Base-by-base conservation (phyloP, 441 rosid genomes). In the Erysimum pusillum region DNA sequence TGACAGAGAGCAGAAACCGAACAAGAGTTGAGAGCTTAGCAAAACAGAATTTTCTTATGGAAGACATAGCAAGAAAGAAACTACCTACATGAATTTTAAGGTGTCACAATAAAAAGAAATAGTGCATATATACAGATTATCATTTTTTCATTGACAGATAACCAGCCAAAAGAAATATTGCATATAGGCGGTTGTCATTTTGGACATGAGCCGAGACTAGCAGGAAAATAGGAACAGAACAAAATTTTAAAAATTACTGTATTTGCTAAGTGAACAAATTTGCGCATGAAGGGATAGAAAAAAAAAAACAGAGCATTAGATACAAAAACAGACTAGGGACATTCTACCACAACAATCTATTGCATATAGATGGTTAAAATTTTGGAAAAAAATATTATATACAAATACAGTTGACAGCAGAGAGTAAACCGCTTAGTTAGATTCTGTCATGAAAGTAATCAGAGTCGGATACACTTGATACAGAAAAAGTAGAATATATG, bases 21-120 rank as follows among this genome's bases (percentile, higher is more conserved):
- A 71, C 20, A 75, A 52, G 17, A 76, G 57, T 41, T 9, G 56
- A 51, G 22, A 69, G 28, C 57, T 32, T 52, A 53, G 64, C 42
- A 49, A 36, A 67, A 17, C 31, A 58, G 53, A 66, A 67, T 38
- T 67, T 28, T 9, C 61, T 17, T 60, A 52, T 5, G 28, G 52
- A 67, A 15, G 39, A 18, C 48, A 20, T 20, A 51, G 31, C 46
- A 41, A 45, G 66, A 35, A 22, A 67, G 10, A 45, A 20, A 63
- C 63, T 53, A 53, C 58, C 65, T 20, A 56, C 10, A 45, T 17
- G 52, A 62, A 53, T 22, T 44, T 10, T 25, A 56, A 57, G 38
- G 57, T 14, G 22, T 45, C 60, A 17, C 10, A 49, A 51, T 11
- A 52, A 45, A 60, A 20, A 28, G 53, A 59, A 46, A 25, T 46